phyloP scores from a whole-genome alignment of 2,329 filamentous ascomycete species.

The Fusarium nelsonii region DNA sequence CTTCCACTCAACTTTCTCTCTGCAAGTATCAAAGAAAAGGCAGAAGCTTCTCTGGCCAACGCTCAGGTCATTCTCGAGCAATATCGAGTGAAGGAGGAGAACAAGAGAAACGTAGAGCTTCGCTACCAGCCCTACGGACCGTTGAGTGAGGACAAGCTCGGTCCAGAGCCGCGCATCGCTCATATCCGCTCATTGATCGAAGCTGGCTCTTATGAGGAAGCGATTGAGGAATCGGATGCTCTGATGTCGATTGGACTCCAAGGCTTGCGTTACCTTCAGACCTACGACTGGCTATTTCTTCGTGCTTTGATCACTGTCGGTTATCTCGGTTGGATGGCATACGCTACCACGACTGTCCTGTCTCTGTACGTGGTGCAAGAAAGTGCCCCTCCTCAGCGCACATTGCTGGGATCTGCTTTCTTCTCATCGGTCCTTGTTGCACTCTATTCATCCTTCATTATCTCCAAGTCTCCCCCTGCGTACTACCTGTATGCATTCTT shows the following conservation, averaged over 20 bases:
- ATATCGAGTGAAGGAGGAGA: constrained; percentile 92
- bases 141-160: constrained; percentile 72
- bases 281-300: constrained; percentile 98
- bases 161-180: constrained; percentile 74
- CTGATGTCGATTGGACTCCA: constrained; percentile 82
- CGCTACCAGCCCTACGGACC: constrained; percentile 81
- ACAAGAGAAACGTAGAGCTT: constrained; percentile 81
- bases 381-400: constrained; percentile 73
- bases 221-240: constrained; percentile 81
- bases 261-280: constrained; percentile 93
- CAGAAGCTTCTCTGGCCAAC: constrained; percentile 86
- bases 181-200: constrained; percentile 77
- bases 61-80: constrained; percentile 91
- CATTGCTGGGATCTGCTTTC: constrained; percentile 66
- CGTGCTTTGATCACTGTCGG: constrained; percentile 88
- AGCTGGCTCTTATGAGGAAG: constrained; percentile 74
- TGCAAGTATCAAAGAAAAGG: constrained; percentile 79
- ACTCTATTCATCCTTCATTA: constrained; percentile 82
- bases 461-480: constrained; percentile 81
- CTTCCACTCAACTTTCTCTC: constrained; percentile 86
- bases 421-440: constrained; percentile 83
- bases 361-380: constrained; percentile 87
- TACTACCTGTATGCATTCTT: constrained; percentile 96
- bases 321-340: constrained; percentile 96
- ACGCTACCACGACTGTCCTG: constrained; percentile 88